Evolutionary conservation across 2,329 filamentous ascomycete species (phyloP), one percentile per base, ranked within the genome.

Genomic region (Ophiosphaerella korrae): DNA sequence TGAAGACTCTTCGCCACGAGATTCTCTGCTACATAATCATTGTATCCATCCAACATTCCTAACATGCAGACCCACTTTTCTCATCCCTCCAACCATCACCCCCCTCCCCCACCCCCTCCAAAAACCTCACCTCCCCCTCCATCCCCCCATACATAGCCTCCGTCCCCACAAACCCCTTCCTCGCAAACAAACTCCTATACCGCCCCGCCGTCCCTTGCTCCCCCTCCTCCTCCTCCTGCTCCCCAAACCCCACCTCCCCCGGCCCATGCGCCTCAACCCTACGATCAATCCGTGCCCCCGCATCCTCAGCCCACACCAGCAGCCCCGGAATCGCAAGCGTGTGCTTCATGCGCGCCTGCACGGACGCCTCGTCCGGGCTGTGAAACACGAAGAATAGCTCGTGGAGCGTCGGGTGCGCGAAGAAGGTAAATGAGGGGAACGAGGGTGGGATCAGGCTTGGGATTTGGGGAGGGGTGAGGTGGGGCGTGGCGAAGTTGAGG

Each of bases 251-350:
- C 33, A 69, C 29, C 11, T 69, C 66, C 1, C 51, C 57, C 1
- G 50, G 41, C 7, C 64, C 68, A 32, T 69, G 63, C 24, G 68
- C 66, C 42, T 70, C 68, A 23, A 67, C 55, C 51, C 63, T 69
- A 43, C 57, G 52, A 32, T 70, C 61, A 2, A 67, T 54, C 18
- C 54, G 41, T 9, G 64, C 47, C 1, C 62, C 62, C 2, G 44
- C 48, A 16, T 67, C 61, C 32, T 58, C 52, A 1, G 64, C 60
- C n/a, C 64, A 67, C 12, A 70, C 52, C 21, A 69, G 50, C 1
- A 71, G 53, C 1, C 62, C 64, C 0, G 64, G 57, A 11, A 68
- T 62, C 3, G 66, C 64, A 58, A 71, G 60, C 1, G 60, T 69
- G 42, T 68, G 61, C 35, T 58, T 62, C 68, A 69, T 70, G 11